Conservation (phyloP, 106 monocot species). For the Dendrobium chrysotoxum region DNA sequence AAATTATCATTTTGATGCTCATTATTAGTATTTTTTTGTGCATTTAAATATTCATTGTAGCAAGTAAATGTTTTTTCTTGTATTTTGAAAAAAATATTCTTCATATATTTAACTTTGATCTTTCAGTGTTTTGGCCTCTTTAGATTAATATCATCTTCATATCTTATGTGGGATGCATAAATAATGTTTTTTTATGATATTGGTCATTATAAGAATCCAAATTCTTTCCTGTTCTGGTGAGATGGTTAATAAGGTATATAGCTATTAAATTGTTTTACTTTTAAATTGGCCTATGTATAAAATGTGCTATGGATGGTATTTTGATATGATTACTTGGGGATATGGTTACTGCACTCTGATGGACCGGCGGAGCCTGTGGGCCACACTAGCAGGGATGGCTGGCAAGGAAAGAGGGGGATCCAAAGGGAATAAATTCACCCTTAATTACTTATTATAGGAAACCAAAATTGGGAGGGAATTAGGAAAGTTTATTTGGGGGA, state of each 20-base stretch:
- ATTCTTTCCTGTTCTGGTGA: neutral
- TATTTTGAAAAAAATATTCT: neutral
- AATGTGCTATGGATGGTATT: neutral
- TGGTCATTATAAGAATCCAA: neutral
- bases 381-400: too few species aligned
- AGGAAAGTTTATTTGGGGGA: too few species aligned
- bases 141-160: neutral
- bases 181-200: neutral
- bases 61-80: neutral
- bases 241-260: neutral
- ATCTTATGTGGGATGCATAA: neutral
- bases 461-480: too few species aligned
- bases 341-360: too few species aligned
- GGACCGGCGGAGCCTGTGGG: too few species aligned
- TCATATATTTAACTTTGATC: neutral
- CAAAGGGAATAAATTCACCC: too few species aligned
- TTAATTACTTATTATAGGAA: too few species aligned
- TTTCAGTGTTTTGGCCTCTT: neutral
- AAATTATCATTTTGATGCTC: neutral
- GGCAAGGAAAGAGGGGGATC: too few species aligned
- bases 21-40: neutral
- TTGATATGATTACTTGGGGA: too few species aligned
- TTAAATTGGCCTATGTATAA: neutral
- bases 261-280: neutral
- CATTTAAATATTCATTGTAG: neutral